phyloP scores from a whole-genome alignment of 495 filamentous ascomycete species.

The Tuber borchii region DNA sequence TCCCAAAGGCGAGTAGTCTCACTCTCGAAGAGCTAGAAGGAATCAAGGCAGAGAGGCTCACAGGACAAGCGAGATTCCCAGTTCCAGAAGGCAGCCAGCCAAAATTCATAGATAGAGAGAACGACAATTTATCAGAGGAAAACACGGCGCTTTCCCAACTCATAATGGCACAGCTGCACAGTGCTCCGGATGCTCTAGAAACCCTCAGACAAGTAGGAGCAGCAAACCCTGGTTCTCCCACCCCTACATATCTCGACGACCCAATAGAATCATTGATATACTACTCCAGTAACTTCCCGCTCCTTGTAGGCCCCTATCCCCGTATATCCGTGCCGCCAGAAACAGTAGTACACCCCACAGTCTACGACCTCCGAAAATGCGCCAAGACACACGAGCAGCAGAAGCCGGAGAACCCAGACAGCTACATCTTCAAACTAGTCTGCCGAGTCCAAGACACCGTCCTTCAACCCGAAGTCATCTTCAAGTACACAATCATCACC shows the following conservation, averaged over 20 bases:
- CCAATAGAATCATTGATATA: background rate
- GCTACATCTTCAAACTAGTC: background rate
- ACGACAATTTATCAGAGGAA: background rate
- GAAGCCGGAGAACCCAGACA: background rate
- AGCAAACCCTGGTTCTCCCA: background rate
- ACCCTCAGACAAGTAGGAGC: background rate
- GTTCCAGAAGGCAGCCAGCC: too few relatives aligned
- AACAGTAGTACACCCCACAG: background rate
- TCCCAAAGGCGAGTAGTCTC: background rate
- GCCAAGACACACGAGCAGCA: background rate
- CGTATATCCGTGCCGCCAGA: background rate
- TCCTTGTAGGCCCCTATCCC: background rate
- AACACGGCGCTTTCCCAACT: background rate
- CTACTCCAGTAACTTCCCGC: background rate
- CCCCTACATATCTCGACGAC: slow-evolving; percentile 1
- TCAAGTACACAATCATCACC: background rate
- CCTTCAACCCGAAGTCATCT: background rate
- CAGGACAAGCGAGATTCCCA: background rate
- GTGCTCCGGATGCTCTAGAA: background rate
- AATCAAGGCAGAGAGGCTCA: too few relatives aligned
- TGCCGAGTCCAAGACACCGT: background rate
- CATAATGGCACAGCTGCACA: background rate
- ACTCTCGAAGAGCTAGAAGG: background rate
- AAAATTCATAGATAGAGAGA: background rate
- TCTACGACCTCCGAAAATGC: background rate